These are phyloP conservation scores for Clavulina sp. DNA, from an alignment of 768 basidiomycete species.

Conservation along the genomic window DNA sequence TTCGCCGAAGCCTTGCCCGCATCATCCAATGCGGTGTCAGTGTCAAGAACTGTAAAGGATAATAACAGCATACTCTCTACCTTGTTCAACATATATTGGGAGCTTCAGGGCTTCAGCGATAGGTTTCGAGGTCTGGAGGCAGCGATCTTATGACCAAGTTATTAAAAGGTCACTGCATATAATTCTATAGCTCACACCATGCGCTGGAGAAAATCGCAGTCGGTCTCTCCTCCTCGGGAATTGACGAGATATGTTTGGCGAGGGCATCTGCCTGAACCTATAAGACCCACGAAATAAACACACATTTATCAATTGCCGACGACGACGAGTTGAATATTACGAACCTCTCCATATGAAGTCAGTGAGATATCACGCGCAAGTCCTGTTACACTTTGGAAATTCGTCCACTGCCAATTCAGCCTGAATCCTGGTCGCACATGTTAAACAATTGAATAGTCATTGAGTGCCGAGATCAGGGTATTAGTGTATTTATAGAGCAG, in stretches of 20 bases:
- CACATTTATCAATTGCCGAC: not conserved
- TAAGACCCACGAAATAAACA: not conserved
- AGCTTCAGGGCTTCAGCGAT: slow-evolving; percentile 39
- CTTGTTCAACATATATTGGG: slow-evolving; percentile 68
- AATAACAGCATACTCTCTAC: slow-evolving; percentile 22
- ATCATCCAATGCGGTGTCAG: not conserved
- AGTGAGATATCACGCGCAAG: slow-evolving; percentile 57
- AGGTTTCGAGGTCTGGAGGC: slow-evolving; percentile 62
- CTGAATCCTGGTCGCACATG: slow-evolving; percentile 38
- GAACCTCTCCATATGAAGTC: slow-evolving; percentile 51
- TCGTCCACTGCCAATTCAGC: slow-evolving; percentile 49
- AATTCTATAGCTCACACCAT: slow-evolving; percentile 37
- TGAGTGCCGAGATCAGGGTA: not conserved
- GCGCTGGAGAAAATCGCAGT: slow-evolving; percentile 74
- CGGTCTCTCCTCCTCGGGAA: slow-evolving; percentile 49
- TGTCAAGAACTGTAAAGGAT: not conserved
- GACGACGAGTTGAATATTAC: not conserved
- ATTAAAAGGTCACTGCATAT: not conserved
- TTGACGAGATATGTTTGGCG: slow-evolving; percentile 39
- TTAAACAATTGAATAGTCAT: not conserved
- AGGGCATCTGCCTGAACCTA: slow-evolving; percentile 61
- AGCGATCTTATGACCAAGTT: slow-evolving; percentile 41
- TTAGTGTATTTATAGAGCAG: not conserved
- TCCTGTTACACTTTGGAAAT: slow-evolving; percentile 49
- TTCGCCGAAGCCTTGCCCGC: slow-evolving; percentile 41